Conservation (phyloP, 768 basidiomycete genomes). For the Boletus pseudo-olivaceus region DNA sequence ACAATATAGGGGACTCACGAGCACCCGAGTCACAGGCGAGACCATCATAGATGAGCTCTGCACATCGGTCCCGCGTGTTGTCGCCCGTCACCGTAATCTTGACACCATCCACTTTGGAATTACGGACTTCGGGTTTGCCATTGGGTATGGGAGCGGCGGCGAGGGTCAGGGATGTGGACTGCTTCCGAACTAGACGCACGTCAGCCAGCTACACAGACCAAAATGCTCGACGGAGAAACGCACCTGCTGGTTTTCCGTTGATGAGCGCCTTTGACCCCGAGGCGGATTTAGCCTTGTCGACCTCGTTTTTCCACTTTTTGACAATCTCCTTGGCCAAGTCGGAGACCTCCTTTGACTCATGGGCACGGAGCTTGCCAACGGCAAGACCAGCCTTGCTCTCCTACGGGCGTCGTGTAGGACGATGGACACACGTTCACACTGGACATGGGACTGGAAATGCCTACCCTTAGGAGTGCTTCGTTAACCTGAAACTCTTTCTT, state of each 20-base stretch:
- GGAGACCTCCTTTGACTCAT: constrained; percentile 67
- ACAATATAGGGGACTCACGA: constrained; percentile 59
- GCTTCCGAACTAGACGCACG: constrained; percentile 27
- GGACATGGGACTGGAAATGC: constrained; percentile 29
- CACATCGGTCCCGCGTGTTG: constrained; percentile 79
- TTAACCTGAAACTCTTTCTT: constrained; percentile 68
- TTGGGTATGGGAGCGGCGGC: constrained; percentile 30
- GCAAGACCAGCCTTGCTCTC: constrained; percentile 92
- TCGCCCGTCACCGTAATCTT: constrained; percentile 58
- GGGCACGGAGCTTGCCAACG: constrained; percentile 82
- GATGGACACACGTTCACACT: constrained; percentile 6
- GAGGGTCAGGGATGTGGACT: constrained; percentile 39
- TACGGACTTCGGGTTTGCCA: constrained; percentile 43
- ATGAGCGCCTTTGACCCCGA: constrained; percentile 10
- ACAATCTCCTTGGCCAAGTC: constrained; percentile 89
- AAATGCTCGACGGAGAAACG: constrained; percentile 8
- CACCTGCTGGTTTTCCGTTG: constrained; percentile 36
- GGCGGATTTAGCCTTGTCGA: constrained; percentile 61
- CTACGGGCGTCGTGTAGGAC: constrained; percentile 36
- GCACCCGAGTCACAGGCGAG: constrained; percentile 82
- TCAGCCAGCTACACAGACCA: neutral
- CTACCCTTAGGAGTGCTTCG: constrained; percentile 70
- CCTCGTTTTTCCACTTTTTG: constrained; percentile 86
- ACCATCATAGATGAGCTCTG: constrained; percentile 88
- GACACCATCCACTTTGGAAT: constrained; percentile 69